phyloP scores from a whole-genome alignment of 495 filamentous ascomycete genomes.

The Penicillium arizonense region DNA sequence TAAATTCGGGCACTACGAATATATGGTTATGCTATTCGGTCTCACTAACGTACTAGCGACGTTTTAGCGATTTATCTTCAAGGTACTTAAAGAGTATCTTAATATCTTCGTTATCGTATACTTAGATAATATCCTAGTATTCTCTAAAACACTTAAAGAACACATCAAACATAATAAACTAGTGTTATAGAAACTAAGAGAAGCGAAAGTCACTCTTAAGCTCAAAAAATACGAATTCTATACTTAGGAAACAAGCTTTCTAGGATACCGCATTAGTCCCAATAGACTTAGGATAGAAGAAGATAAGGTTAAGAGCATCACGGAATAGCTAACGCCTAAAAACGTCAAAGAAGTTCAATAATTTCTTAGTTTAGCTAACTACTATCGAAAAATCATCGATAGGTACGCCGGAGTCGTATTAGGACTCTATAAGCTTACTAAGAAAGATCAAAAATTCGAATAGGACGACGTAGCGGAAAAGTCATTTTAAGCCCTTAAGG shows the following conservation, averaged over 20 bases:
- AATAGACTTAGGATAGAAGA: conserved; percentile 7
- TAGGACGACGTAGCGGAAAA: conserved; percentile 2
- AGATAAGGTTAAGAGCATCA: conserved; percentile 12
- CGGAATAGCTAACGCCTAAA: conserved; percentile 2
- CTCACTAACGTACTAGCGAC: conserved; percentile 11
- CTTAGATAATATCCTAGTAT: conserved; percentile 38
- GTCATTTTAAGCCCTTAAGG: conserved; percentile 11
- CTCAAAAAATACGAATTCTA: conserved; percentile 18
- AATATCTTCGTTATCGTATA: conserved; percentile 27
- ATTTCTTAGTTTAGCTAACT: conserved; percentile 13
- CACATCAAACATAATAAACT: conserved; percentile 5
- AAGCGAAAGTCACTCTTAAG: conserved; percentile 7
- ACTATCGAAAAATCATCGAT: conserved; percentile 12
- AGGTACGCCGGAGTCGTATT: conserved; percentile 1
- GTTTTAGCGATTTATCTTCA: conserved; percentile 34
- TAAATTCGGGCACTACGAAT: conserved; percentile 24
- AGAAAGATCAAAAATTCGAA: conserved; percentile 6
- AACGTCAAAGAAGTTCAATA: conserved; percentile 9
- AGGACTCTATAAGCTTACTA: conserved; percentile 2
- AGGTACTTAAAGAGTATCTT: conserved; percentile 19
- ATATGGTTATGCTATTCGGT: conserved; percentile 18
- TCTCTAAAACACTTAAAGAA: background rate
- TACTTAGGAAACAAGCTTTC: conserved; percentile 4
- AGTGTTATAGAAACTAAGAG: conserved; percentile 4
- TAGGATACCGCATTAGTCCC: conserved; percentile 10